phyloP scores from a whole-genome alignment of 2,329 filamentous ascomycete species.

The Dichotomopilus funicola region DNA sequence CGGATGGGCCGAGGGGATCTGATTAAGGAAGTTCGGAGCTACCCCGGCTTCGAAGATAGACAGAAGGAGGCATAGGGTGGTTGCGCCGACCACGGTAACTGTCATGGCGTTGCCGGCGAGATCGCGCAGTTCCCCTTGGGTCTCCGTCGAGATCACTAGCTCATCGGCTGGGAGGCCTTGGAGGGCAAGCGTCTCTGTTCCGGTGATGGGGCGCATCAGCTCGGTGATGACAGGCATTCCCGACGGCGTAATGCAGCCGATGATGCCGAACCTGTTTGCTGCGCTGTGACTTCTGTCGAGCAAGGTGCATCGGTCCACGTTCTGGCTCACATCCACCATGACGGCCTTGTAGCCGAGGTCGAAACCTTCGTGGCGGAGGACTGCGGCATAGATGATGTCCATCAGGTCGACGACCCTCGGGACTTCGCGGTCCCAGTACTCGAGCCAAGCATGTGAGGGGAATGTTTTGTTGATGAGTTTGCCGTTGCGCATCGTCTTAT shows the following conservation, averaged over 20 bases:
- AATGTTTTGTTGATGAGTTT: conserved; percentile 33
- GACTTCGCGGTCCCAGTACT: conserved; percentile 45
- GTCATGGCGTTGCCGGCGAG: conserved; percentile 78
- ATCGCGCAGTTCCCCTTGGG: conserved; percentile 55
- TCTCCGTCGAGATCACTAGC: conserved; percentile 58
- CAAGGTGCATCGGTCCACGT: conserved; percentile 49
- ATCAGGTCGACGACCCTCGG: conserved; percentile 60
- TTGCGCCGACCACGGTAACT: conserved; percentile 61
- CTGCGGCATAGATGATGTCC: conserved; percentile 53
- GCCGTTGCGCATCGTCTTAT: conserved; percentile 50
- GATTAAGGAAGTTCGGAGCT: not conserved
- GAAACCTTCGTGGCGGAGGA: conserved; percentile 38
- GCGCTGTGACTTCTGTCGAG: conserved; percentile 30
- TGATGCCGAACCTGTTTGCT: conserved; percentile 44
- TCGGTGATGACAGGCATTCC: conserved; percentile 56
- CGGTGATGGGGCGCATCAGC: conserved; percentile 53
- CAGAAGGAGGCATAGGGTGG: conserved; percentile 54
- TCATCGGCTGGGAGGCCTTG: conserved; percentile 63
- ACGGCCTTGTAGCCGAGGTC: conserved; percentile 44
- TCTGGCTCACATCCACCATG: conserved; percentile 63
- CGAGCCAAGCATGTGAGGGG: conserved; percentile 49
- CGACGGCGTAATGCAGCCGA: conserved; percentile 61
- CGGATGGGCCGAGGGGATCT: not conserved
- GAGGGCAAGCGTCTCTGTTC: conserved; percentile 55
- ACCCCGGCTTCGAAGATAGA: conserved; percentile 8